Conservation (phyloP, 768 basidiomycete species). For the Strobilomyces dryophilus region DNA sequence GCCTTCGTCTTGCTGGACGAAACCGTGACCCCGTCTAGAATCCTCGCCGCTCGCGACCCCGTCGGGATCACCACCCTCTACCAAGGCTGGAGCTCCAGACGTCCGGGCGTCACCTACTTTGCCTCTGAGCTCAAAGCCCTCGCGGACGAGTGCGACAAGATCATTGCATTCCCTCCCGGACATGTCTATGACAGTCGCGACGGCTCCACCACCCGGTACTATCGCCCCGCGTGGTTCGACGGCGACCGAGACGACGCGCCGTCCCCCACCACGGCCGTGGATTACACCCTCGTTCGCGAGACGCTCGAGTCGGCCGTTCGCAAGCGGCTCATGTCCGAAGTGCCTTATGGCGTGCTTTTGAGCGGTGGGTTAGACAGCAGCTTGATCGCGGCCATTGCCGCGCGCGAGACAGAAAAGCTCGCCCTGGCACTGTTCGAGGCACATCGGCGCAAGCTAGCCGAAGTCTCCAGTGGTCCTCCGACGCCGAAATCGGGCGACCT, state of each 20-base stretch:
- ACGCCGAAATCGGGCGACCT: constrained; percentile 46
- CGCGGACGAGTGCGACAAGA: constrained; percentile 86
- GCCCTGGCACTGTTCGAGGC: constrained; percentile 72
- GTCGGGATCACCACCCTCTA: constrained; percentile 99
- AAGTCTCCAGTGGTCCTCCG: constrained; percentile 50
- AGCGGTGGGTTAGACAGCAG: constrained; percentile 95
- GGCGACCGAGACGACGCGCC: constrained; percentile 68
- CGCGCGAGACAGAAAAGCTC: constrained; percentile 91
- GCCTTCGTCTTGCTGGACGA: constrained; percentile 96
- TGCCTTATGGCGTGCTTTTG: constrained; percentile 94
- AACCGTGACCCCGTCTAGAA: constrained; percentile 79
- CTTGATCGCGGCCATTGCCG: constrained; percentile 92
- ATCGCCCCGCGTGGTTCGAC: constrained; percentile 84
- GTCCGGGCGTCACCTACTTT: constrained; percentile 84
- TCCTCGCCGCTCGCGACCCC: constrained; percentile 96
- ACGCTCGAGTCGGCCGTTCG: constrained; percentile 87
- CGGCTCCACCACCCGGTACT: constrained; percentile 77
- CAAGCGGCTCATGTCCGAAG: constrained; percentile 97
- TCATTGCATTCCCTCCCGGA: constrained; percentile 95
- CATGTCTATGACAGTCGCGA: constrained; percentile 91
- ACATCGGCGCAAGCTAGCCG: constrained; percentile 57
- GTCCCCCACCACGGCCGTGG: constrained; percentile 52
- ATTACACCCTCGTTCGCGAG: constrained; percentile 71
- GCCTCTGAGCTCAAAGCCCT: constrained; percentile 95
- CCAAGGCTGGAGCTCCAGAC: constrained; percentile 86